These are phyloP conservation scores for Tolypocladium album DNA, from an alignment of 2,329 filamentous ascomycete species.

Conservation along the genomic window DNA sequence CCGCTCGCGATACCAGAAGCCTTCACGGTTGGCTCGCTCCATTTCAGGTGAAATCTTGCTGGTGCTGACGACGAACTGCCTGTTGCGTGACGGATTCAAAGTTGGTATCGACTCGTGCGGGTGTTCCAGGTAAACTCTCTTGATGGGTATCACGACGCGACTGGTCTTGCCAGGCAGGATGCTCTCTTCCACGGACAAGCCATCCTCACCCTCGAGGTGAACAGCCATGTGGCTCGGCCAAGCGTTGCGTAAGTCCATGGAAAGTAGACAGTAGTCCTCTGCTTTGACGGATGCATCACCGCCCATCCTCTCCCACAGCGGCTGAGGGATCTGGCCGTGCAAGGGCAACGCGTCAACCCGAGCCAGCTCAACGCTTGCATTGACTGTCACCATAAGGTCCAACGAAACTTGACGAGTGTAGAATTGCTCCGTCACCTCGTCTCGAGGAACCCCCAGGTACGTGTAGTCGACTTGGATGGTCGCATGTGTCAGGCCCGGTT, in stretches of 20 bases:
- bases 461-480: constrained; percentile 81
- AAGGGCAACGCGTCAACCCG: constrained; percentile 72
- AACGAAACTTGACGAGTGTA: constrained; percentile 76
- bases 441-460: constrained; percentile 58
- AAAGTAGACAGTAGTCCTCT: constrained; percentile 64
- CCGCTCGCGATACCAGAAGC: constrained; percentile 84
- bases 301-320: constrained; percentile 42
- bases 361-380: constrained; percentile 75
- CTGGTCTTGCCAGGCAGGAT: constrained; percentile 60
- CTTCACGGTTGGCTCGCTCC: constrained; percentile 68
- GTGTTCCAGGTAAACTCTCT: constrained; percentile 64
- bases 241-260: constrained; percentile 78
- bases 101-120: constrained; percentile 69
- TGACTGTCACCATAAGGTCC: constrained; percentile 79
- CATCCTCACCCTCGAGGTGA: constrained; percentile 44
- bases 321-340: constrained; percentile 50
- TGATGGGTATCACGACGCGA: constrained; percentile 66
- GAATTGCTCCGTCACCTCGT: constrained; percentile 61
- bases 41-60: constrained; percentile 68
- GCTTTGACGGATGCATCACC: constrained; percentile 23
- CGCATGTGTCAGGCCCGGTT: constrained; percentile 71
- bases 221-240: constrained; percentile 76
- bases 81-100: constrained; percentile 68
- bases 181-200: constrained; percentile 38
- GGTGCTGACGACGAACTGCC: constrained; percentile 86